Base-by-base conservation (phyloP, 257 asterid genomes). In the Scutellaria baicalensis region DNA sequence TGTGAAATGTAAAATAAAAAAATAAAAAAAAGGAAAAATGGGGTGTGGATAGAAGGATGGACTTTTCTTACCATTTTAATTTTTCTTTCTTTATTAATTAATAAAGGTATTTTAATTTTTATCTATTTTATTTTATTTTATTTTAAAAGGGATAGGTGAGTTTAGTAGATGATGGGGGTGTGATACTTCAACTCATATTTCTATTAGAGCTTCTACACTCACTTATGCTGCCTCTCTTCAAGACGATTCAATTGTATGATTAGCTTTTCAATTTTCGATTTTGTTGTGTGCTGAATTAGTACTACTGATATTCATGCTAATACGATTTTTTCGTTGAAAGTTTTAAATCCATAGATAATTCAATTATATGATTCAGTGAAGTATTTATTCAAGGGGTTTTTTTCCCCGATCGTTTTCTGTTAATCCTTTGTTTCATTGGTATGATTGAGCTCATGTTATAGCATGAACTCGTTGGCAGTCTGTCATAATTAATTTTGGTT, bases 331-430 rank as follows among this genome's bases (percentile, higher is more conserved):
- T 43, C n/a, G 43, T 44, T 55, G 59, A 50, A 39, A 16, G 54
- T 52, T 75, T 71, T 62, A 44, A 52, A 62, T 72, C 51, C 40
- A 18, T 55, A 33, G 65, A 61, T 61, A 66, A n/a, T 50, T 71
- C 21, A 9, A 20, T 6, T 61, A 39, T 9, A 3, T 8, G 55
- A 20, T 54, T 54, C 33, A 27, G 0, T 27, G 4, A 27, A 9
- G 49, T 33, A n/a, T 59, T 17, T 17, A 27, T 27, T 27, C 4
- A 27, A 27, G 47, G 27, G 66, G 40, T n/a, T 33, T 66, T 27
- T 27, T 27, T 2, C 4, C 33, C 33, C 33, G 14, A 35, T 27
- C 12, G 0, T 3, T 38, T 36, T 47, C 1, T 14, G 20, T 39
- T 38, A 6, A n/a, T 36, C 48, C 6, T 44, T 36, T 42, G 8